A percentile compares a stretch with the other conserved stretches of the same genome.
Conservation (phyloP, 345 rosid species). For the Hirschfeldia incana region DNA sequence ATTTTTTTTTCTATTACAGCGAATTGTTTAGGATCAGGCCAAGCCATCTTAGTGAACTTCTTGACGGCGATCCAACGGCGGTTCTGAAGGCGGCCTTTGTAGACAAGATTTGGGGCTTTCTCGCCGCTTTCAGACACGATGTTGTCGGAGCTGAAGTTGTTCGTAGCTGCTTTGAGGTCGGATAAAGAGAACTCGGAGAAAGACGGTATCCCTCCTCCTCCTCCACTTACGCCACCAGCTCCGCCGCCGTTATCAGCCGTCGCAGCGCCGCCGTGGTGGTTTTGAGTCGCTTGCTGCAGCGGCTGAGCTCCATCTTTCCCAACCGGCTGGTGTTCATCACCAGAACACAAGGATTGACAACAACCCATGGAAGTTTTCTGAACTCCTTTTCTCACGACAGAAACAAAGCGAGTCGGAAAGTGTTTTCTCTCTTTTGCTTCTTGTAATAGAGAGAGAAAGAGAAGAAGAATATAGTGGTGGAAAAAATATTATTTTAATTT, state of each 20-base stretch:
- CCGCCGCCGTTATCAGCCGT: conserved; percentile 30
- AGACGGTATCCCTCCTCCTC: conserved; percentile 42
- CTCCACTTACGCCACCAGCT: too few relatives aligned
- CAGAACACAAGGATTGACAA: conserved; percentile 57
- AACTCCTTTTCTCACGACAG: not conserved
- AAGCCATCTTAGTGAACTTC: conserved; percentile 76
- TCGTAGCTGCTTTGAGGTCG: conserved; percentile 71
- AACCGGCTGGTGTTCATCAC: conserved; percentile 41
- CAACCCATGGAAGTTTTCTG: conserved; percentile 56
- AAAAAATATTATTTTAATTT: conserved; percentile 19
- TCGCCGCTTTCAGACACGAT: conserved; percentile 78
- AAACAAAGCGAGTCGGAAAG: conserved; percentile 34
- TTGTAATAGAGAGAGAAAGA: conserved; percentile 31
- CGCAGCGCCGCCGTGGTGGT: conserved; percentile 38
- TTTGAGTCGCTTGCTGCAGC: conserved; percentile 30
- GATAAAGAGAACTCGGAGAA: conserved; percentile 66
- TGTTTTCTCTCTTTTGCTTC: conserved; percentile 32
- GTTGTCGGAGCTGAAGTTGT: conserved; percentile 63
- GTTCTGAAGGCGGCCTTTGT: conserved; percentile 67
- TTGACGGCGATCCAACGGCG: conserved; percentile 82
- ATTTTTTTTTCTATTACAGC: conserved; percentile 37
- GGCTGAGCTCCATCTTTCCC: conserved; percentile 43
- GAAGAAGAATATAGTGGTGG: conserved; percentile 16
- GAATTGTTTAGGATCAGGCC: conserved; percentile 85
- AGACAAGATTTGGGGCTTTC: conserved; percentile 64